phyloP scores from a whole-genome alignment of 768 basidiomycete species.

The Mycena maculata region DNA sequence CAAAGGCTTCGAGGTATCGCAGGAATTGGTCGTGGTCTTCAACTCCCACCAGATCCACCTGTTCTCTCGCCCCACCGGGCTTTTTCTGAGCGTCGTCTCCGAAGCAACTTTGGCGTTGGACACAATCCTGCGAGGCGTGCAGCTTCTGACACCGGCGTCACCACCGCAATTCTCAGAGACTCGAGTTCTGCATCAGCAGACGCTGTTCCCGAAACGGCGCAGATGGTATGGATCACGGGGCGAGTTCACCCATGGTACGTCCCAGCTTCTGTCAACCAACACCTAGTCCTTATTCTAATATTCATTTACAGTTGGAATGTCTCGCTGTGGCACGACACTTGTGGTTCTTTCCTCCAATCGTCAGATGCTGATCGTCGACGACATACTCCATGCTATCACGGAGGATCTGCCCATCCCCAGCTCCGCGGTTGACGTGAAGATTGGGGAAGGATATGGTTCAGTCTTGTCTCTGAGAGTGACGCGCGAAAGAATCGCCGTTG shows the following conservation, averaged over 20 bases:
- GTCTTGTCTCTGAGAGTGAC: not conserved
- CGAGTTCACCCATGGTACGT: not conserved
- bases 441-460: not conserved
- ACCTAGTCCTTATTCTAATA: not conserved
- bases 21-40: not conserved
- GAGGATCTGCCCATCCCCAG: not conserved
- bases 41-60: not conserved
- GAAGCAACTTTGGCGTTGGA: not conserved
- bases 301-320: not conserved
- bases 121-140: not conserved
- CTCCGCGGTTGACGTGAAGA: not conserved
- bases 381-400: not conserved
- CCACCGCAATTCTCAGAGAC: not conserved
- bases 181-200: not conserved
- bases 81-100: not conserved
- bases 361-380: not conserved
- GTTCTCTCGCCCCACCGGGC: not conserved
- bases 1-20: not conserved
- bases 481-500: constrained; percentile 3
- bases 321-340: not conserved
- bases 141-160: not conserved
- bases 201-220: not conserved
- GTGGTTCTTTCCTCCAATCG: not conserved
- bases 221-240: not conserved
- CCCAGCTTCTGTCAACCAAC: not conserved